Conservation (phyloP, 345 rosid genomes). For the Aquilaria malaccensis region DNA sequence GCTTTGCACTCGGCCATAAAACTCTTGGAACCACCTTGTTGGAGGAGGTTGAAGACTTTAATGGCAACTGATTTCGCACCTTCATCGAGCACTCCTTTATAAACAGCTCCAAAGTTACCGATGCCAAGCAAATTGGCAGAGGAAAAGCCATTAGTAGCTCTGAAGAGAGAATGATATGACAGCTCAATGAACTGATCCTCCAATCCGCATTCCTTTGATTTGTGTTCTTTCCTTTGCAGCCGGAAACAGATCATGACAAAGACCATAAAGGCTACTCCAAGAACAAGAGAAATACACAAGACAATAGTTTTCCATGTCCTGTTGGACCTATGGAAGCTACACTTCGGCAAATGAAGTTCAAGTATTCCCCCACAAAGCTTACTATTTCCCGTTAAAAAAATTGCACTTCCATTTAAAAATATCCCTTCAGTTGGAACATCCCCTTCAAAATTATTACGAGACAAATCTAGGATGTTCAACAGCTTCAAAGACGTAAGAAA, state of each 20-base stretch:
- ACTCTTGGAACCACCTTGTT: conserved; percentile 8
- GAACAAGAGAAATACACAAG: background rate
- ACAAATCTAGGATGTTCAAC: background rate
- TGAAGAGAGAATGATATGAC: conserved; percentile 4
- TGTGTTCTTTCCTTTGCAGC: too few relatives aligned
- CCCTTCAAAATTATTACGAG: background rate
- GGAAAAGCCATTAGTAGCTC: conserved; percentile 6
- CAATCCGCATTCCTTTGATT: background rate
- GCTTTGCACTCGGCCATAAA: conserved; percentile 14
- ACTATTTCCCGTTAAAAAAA: background rate
- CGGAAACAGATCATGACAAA: background rate
- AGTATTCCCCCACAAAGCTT: conserved; percentile 3
- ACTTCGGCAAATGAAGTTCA: background rate
- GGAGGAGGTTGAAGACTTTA: conserved; percentile 8
- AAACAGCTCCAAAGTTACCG: conserved; percentile 11
- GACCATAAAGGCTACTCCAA: background rate
- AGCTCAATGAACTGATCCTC: background rate
- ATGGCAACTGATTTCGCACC: conserved; percentile 11
- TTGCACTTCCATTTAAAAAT: background rate
- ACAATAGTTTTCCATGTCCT: background rate
- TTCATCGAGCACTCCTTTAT: background rate
- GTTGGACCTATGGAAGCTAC: background rate
- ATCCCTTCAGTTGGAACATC: background rate
- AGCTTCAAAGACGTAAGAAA: conserved; percentile 3
- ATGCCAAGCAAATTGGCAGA: conserved; percentile 7